Evolutionary conservation across 1,139 yeast species (phyloP).

Genomic region (Meyerozyma sp.): DNA sequence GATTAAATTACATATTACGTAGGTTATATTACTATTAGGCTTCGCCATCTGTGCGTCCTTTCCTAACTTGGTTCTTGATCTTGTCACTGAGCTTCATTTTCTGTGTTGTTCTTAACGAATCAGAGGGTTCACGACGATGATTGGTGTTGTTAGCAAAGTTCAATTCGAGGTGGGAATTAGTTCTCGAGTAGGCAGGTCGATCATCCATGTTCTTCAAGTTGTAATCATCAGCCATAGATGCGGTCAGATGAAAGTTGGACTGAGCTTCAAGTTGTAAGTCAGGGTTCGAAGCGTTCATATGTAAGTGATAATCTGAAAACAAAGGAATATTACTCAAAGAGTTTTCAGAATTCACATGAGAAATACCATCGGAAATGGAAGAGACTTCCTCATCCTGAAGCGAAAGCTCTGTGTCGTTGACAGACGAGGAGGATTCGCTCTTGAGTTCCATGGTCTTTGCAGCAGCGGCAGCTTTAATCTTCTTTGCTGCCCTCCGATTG

Average conservation of each 20-base stretch:
- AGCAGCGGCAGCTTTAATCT: conserved; percentile 7
- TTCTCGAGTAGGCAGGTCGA: conserved; percentile 14
- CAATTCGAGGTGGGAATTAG: conserved; percentile 31
- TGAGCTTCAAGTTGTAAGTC: conserved; percentile 20
- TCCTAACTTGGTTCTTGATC: conserved; percentile 32
- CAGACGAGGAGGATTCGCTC: conserved; percentile 3
- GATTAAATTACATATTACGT: background rate
- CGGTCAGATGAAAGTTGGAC: conserved; percentile 21
- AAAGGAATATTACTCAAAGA: conserved; percentile 53
- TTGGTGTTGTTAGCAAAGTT: conserved; percentile 20
- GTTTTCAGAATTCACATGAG: conserved; percentile 47
- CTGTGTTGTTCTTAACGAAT: conserved; percentile 3
- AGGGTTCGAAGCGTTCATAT: conserved; percentile 26
- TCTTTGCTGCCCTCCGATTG: conserved; percentile 17
- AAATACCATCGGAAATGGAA: conserved; percentile 47
- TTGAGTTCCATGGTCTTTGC: conserved; percentile 2
- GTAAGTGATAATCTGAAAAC: conserved; percentile 44
- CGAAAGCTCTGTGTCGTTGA: conserved; percentile 17
- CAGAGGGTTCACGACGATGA: conserved; percentile 6
- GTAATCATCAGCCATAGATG: conserved; percentile 28
- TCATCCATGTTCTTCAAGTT: conserved; percentile 6
- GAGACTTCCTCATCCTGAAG: conserved; percentile 22
- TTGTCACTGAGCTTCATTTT: conserved; percentile 24
- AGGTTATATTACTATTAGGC: background rate
- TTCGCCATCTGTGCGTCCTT: conserved; percentile 19